These are phyloP conservation scores for Pseudogymnoascus verrucosus DNA, from an alignment of 2,329 filamentous ascomycete genomes.

Conservation along the genomic window DNA sequence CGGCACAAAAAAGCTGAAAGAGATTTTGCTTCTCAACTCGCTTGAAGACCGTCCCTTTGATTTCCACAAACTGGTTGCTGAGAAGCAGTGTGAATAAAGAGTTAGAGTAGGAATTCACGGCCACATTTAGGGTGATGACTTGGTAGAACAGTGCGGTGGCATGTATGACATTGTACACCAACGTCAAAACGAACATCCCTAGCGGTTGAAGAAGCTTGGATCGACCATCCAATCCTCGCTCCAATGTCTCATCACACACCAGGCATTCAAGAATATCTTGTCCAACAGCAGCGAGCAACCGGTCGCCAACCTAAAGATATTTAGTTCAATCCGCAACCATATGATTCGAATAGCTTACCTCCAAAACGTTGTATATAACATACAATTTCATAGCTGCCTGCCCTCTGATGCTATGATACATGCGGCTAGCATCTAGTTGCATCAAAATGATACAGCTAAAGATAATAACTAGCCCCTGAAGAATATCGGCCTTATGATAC, in stretches of 20 bases:
- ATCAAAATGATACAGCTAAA: conserved; percentile 79
- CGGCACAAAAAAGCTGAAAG: conserved; percentile 92
- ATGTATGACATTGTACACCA: conserved; percentile 83
- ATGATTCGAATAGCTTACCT: conserved; percentile 40
- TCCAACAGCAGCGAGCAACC: conserved; percentile 80
- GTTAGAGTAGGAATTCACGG: conserved; percentile 97
- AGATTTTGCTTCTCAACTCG: conserved; percentile 97
- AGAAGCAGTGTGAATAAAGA: conserved; percentile 84
- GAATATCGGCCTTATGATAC: conserved; percentile 88
- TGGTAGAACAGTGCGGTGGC: conserved; percentile 90
- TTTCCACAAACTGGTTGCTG: conserved; percentile 98
- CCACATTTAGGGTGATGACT: conserved; percentile 94
- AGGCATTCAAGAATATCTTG: conserved; percentile 96
- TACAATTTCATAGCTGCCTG: conserved; percentile 98
- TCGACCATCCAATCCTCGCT: conserved; percentile 76
- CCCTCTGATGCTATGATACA: conserved; percentile 96
- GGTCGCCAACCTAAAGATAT: conserved; percentile 82
- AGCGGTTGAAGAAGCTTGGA: conserved; percentile 85
- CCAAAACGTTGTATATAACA: conserved; percentile 96
- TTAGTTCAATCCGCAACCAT: conserved; percentile 31
- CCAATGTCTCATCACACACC: conserved; percentile 86
- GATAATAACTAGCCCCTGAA: conserved; percentile 84
- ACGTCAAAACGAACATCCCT: conserved; percentile 80
- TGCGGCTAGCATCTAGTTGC: conserved; percentile 87
- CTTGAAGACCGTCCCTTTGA: conserved; percentile 98